Evolutionary conservation across 768 basidiomycete species (phyloP), one percentile per base, ranked within the genome.

Genomic region (Rhizopogon rudus): DNA sequence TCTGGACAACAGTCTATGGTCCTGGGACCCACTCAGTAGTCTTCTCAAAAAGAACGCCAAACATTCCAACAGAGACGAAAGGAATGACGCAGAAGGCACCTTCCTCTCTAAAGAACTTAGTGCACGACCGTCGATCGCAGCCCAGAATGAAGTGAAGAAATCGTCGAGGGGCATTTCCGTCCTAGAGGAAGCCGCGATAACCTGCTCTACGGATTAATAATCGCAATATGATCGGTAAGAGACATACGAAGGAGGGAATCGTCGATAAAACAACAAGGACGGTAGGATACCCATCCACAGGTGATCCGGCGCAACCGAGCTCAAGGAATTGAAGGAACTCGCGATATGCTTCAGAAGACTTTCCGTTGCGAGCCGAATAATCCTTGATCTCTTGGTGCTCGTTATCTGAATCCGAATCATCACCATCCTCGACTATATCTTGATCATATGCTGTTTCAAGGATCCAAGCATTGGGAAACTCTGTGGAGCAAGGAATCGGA

Each of bases 211-310:
- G 6, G 31, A 44, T 54, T 40, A 58, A 43, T 37, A 40, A 40
- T 5, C 4, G 37, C 22, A 33, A 42, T 13, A 42, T 28, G 22
- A 7, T n/a, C 17, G 33, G 20, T 6, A 33, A 41, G 48, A 20
- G 40, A 63, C 83, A 50, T 69, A 91, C 88, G 41, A 77, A 73
- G 12, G 77, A 67, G 0, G 93, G 89, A 12, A 98, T 80, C 0
- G 91, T 93, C 1, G 92, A 89, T 13, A 98, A 66, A 25, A 94
- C 77, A 25, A 97, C 76, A 16, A 97, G 72, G 28, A 96, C 77
- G 2, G 86, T 77, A 0, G 92, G 93, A 67, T 97, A 98, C 2
- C 88, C 89, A 59, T 88, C 79, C 1, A 82, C 66, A 0, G 93
- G 87, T 5, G 86, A 82, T 1, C 88, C 87, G n/a, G 82, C 81